Evolutionary conservation across 2,329 filamentous ascomycete genomes (phyloP).

Genomic region (Phialophora macrospora): DNA sequence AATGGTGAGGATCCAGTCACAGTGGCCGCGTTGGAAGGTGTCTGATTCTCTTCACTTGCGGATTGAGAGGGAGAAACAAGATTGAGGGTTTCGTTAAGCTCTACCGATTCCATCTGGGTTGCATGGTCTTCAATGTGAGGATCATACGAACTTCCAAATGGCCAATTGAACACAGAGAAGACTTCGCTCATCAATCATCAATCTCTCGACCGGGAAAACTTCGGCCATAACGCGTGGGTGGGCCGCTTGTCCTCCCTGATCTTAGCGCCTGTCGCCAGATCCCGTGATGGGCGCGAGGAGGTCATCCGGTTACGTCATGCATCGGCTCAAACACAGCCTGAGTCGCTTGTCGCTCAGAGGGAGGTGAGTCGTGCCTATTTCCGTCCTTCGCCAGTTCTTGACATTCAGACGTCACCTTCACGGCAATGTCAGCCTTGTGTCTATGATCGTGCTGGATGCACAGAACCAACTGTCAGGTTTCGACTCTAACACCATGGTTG

Average conservation of each 20-base stretch:
- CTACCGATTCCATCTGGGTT: conserved; percentile 21
- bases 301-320: conserved; percentile 26
- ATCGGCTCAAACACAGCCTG: conserved; percentile 15
- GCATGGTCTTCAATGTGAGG: background rate
- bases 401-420: conserved; percentile 8
- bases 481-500: conserved; percentile 32
- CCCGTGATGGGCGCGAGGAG: background rate
- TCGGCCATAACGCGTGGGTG: conserved; percentile 9
- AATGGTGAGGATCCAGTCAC: conserved; percentile 29
- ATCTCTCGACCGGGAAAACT: conserved; percentile 7
- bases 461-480: background rate
- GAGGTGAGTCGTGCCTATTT: conserved; percentile 24
- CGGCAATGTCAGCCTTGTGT: conserved; percentile 24
- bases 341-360: conserved; percentile 17
- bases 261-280: conserved; percentile 16
- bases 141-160: background rate
- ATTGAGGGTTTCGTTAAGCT: conserved; percentile 5
- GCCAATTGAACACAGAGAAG: background rate
- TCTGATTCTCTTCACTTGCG: conserved; percentile 22
- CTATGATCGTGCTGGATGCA: conserved; percentile 26
- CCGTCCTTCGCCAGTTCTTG: background rate
- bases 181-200: background rate
- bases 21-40: conserved; percentile 16
- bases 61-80: conserved; percentile 16
- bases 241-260: conserved; percentile 11